A percentile compares a stretch with the other conserved stretches of the same genome.
These are phyloP conservation scores for Neurospora africana DNA, from an alignment of 495 filamentous ascomycete genomes.

Conservation along the genomic window DNA sequence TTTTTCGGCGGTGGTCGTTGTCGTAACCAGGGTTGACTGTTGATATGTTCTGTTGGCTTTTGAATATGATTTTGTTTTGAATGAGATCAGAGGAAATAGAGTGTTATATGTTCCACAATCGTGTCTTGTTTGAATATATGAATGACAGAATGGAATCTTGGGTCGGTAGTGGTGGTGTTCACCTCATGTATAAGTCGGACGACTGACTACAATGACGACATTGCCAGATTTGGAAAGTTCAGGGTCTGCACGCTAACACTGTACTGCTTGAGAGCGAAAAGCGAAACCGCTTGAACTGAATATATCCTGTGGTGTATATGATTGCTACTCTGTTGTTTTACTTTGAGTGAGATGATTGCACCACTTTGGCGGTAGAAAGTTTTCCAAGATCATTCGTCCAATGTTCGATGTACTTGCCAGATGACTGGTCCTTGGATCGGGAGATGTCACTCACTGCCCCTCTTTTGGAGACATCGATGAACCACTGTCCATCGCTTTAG, in stretches of 20 bases:
- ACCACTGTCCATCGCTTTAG: background rate
- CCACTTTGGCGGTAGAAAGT: background rate
- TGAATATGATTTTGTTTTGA: background rate
- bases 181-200: background rate
- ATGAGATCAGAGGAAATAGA: too few relatives aligned
- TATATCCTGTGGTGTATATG: background rate
- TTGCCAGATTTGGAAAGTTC: background rate
- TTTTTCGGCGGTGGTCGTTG: constrained; percentile 9
- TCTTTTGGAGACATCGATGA: background rate
- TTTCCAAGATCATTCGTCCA: background rate
- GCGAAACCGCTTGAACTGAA: background rate
- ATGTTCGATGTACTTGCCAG: background rate
- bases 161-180: background rate
- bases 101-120: background rate
- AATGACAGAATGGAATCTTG: background rate
- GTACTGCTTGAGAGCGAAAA: background rate
- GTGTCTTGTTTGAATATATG: background rate
- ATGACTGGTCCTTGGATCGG: background rate
- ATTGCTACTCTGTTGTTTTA: background rate
- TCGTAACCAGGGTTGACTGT: background rate
- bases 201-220: background rate
- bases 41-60: background rate
- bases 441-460: background rate
- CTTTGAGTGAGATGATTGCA: background rate
- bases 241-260: background rate